Evolutionary conservation across 75 land plant species (phyloP).

Genomic region (Selaginella moellendorffii): DNA sequence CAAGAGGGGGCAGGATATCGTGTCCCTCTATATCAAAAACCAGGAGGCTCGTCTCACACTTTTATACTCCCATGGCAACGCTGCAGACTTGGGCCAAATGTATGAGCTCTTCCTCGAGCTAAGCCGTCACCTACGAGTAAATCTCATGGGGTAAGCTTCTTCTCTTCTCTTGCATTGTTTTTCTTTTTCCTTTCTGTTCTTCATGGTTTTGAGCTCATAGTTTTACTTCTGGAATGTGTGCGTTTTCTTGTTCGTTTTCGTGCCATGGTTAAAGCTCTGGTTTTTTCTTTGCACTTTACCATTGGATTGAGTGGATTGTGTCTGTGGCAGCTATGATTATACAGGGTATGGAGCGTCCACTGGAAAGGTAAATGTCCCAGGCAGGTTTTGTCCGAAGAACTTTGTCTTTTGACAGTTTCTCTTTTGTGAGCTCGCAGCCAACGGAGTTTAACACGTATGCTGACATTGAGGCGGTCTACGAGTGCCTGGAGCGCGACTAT

Average conservation of each 20-base stretch:
- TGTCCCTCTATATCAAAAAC: conserved; percentile 40
- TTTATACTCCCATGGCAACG: conserved; percentile 59
- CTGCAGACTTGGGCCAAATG: no score
- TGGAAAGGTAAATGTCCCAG: conserved; percentile 45
- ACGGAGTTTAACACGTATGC: background rate
- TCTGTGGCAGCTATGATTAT: conserved; percentile 60
- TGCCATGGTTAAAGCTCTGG: no score
- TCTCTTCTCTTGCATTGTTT: background rate
- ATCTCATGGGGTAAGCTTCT: conserved; percentile 38
- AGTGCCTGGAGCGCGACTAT: background rate
- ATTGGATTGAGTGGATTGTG: no score
- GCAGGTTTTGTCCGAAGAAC: background rate
- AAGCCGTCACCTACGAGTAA: conserved; percentile 44
- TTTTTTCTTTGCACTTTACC: no score
- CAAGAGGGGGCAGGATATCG: conserved; percentile 41
- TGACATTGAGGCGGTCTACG: background rate
- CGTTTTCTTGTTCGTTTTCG: no score
- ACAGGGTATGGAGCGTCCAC: conserved; percentile 87
- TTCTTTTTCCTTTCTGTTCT: background rate
- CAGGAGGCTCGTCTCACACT: conserved; percentile 51
- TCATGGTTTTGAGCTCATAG: background rate
- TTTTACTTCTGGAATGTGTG: conserved; percentile 13
- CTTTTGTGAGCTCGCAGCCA: no score
- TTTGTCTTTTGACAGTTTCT: no score
- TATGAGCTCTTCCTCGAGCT: no score